Evolutionary conservation across 192 early-diverging fungal species (phyloP).

Genomic region (Backusella westeae): DNA sequence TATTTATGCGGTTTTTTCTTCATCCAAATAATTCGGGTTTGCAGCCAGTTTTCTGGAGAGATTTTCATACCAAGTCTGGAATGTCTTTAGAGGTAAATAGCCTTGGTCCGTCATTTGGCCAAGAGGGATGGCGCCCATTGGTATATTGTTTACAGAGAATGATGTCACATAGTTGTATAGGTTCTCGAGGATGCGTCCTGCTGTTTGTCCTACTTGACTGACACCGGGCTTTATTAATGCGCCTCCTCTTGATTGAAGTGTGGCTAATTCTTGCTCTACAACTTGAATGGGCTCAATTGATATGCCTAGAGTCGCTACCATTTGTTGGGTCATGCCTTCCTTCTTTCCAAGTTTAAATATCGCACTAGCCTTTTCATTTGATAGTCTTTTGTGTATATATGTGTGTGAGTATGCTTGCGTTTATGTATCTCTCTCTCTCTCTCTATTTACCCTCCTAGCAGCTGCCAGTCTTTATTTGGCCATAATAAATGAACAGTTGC

Average conservation of each 20-base stretch:
- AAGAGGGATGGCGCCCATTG: conserved; percentile 42
- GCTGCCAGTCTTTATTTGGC: conserved; percentile 77
- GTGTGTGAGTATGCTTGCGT: background rate
- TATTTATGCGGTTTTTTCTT: background rate
- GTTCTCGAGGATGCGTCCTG: conserved; percentile 61
- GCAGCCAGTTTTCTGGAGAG: conserved; percentile 59
- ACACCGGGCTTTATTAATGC: conserved; percentile 18
- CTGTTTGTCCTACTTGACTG: conserved; percentile 50
- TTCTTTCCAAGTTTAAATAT: conserved; percentile 63
- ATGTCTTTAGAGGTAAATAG: conserved; percentile 63
- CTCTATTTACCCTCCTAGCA: conserved; percentile 59
- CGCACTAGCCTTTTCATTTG: conserved; percentile 84
- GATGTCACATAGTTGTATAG: conserved; percentile 79
- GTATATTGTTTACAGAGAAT: conserved; percentile 55
- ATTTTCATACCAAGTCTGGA: conserved; percentile 81
- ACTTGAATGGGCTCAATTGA: conserved; percentile 84
- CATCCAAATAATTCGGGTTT: conserved; percentile 22
- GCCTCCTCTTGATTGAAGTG: background rate
- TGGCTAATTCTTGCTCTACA: conserved; percentile 61
- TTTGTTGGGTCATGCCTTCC: background rate
- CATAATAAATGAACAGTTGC: conserved; percentile 95
- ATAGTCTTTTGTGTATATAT: conserved; percentile 40
- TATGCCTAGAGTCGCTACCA: conserved; percentile 79
- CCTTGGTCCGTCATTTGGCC: conserved; percentile 46
- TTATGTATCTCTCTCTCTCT: background rate